These are phyloP conservation scores for Diaporthe citrichinensis DNA, from an alignment of 2,329 filamentous ascomycete species.

Conservation along the genomic window DNA sequence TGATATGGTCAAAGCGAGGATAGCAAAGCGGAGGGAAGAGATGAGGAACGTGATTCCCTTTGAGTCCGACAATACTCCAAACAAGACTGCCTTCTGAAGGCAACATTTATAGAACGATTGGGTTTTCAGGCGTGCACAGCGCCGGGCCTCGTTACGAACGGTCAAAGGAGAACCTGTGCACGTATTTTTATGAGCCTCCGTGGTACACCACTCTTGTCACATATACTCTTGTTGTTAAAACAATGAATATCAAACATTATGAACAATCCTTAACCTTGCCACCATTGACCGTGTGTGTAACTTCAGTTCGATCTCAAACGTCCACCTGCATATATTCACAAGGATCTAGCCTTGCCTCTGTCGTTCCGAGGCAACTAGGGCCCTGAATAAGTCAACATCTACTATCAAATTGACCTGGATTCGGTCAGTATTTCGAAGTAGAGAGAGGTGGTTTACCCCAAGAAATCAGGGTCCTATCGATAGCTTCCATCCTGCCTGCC, in stretches of 20 bases:
- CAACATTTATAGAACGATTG: neutral
- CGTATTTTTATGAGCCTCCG: neutral
- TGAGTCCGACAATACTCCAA: neutral
- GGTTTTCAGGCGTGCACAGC: neutral
- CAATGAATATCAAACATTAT: neutral
- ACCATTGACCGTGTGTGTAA: neutral
- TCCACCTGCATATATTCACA: neutral
- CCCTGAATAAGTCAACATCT: no score
- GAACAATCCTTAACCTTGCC: neutral
- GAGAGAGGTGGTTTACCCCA: neutral
- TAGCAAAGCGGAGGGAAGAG: constrained; percentile 36
- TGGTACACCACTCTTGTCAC: constrained; percentile 6
- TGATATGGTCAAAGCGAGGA: constrained; percentile 78
- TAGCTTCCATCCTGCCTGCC: constrained; percentile 14
- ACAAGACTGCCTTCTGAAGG: neutral
- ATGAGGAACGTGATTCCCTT: constrained; percentile 36
- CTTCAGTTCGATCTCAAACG: neutral
- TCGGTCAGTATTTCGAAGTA: neutral
- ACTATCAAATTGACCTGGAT: neutral
- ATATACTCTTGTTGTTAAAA: neutral
- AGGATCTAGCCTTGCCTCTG: neutral
- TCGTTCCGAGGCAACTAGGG: neutral
- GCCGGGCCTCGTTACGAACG: neutral
- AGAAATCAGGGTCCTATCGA: constrained; percentile 16
- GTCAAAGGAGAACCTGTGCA: neutral